Evolutionary conservation across 176 grass and related monocot genomes (phyloP).

Genomic region (Musa troglodytarum): DNA sequence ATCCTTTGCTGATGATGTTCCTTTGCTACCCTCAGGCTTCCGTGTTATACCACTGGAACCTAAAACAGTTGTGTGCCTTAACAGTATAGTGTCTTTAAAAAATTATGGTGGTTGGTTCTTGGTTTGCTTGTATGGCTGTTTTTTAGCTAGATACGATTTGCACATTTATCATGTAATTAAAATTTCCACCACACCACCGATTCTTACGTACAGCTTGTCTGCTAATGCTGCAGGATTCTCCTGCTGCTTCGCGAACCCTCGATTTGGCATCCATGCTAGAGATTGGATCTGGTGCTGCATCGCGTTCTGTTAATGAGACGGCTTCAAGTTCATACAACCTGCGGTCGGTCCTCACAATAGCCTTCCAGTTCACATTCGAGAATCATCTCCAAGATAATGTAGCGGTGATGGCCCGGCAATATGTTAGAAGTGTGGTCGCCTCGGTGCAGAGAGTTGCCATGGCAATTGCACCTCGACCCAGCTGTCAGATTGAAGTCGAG

Average conservation of each 20-base stretch:
- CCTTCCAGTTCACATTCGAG: constrained; percentile 89
- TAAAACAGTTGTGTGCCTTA: constrained; percentile 37
- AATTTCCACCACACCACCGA: no score
- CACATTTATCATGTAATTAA: no score
- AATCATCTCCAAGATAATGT: constrained; percentile 74
- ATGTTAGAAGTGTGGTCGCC: constrained; percentile 69
- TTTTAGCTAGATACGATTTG: no score
- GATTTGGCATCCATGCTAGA: constrained; percentile 82
- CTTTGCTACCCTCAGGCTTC: constrained; percentile 80
- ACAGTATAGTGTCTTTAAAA: not conserved
- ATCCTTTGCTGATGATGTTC: constrained; percentile 86
- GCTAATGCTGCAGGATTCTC: constrained; percentile 26
- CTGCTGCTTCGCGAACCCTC: constrained; percentile 53
- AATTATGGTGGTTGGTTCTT: not conserved
- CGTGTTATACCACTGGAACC: constrained; percentile 74
- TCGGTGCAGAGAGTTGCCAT: constrained; percentile 92
- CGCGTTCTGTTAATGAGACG: constrained; percentile 19
- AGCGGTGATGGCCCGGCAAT: constrained; percentile 67
- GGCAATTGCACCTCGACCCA: constrained; percentile 59
- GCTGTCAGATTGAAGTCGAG: constrained; percentile 41
- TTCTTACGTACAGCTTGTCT: not conserved
- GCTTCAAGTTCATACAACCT: constrained; percentile 5
- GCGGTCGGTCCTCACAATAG: constrained; percentile 73
- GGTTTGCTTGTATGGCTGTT: not conserved
- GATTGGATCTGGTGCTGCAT: constrained; percentile 45